phyloP scores from a whole-genome alignment of 495 filamentous ascomycete species.

The Penicillium tannophilum region DNA sequence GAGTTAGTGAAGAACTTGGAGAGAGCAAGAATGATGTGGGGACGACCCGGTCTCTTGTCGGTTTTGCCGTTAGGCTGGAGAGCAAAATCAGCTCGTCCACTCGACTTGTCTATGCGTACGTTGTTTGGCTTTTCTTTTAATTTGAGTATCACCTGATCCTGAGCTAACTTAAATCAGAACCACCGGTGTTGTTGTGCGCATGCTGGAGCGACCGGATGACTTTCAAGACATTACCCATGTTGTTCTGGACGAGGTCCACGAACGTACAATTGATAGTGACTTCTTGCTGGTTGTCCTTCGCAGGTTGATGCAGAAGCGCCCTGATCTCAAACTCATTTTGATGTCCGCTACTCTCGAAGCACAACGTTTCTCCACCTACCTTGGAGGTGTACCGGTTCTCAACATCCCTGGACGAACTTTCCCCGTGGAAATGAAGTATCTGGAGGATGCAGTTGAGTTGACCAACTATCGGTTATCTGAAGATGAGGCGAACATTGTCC shows the following conservation, averaged over 20 bases:
- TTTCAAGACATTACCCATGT: conserved; percentile 88
- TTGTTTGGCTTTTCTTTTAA: conserved; percentile 4
- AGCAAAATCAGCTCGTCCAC: conserved; percentile 80
- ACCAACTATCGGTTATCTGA: conserved; percentile 70
- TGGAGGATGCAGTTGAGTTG: conserved; percentile 87
- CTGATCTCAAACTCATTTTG: conserved; percentile 79
- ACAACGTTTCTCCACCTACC: conserved; percentile 83
- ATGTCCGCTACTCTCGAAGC: conserved; percentile 98
- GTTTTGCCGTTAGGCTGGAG: conserved; percentile 92
- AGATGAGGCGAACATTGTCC: conserved; percentile 38
- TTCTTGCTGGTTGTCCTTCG: conserved; percentile 90
- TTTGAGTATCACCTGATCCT: not conserved
- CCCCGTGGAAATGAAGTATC: conserved; percentile 81
- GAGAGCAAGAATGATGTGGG: conserved; percentile 81
- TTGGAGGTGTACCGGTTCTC: conserved; percentile 79
- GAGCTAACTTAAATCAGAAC: conserved; percentile 37
- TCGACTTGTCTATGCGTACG: conserved; percentile 78
- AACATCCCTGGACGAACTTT: conserved; percentile 92
- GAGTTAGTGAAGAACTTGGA: conserved; percentile 93
- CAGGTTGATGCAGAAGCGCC: conserved; percentile 70
- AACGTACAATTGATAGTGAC: conserved; percentile 92
- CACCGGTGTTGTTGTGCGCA: conserved; percentile 91
- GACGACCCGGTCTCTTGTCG: conserved; percentile 79
- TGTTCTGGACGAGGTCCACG: conserved; percentile 93
- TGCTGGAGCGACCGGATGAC: conserved; percentile 86